Percentiles rank a stretch among this genome's conserved stretches.
Conservation (phyloP, 441 rosid genomes). For the Pelargonium myrrhifolium region DNA sequence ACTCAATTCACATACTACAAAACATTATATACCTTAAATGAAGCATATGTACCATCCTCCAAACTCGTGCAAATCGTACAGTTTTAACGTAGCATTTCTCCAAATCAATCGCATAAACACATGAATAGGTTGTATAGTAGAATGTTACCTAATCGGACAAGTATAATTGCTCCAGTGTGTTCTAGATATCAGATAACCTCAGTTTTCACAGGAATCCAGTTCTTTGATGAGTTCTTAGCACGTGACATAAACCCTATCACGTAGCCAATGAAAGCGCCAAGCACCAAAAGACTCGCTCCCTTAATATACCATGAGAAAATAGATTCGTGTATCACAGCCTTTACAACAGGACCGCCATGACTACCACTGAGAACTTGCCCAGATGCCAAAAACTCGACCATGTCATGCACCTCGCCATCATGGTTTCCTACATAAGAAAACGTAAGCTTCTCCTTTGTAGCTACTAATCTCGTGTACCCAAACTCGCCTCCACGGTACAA, state of each 20-base stretch:
- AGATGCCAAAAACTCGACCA: slow-evolving; percentile 64
- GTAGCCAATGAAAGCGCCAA: slow-evolving; percentile 59
- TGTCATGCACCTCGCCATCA: slow-evolving; percentile 58
- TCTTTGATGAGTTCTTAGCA: slow-evolving; percentile 32
- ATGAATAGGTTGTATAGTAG: no score
- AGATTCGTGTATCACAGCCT: slow-evolving; percentile 19
- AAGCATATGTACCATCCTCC: no score
- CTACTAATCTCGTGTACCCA: slow-evolving; percentile 73
- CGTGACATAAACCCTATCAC: slow-evolving; percentile 52
- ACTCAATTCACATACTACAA: background rate
- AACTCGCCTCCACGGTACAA: slow-evolving; percentile 84
- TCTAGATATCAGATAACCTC: slow-evolving; percentile 38
- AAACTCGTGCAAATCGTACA: no score
- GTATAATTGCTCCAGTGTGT: background rate
- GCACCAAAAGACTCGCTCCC: slow-evolving; percentile 58
- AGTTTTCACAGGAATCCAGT: slow-evolving; percentile 53
- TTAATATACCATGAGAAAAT: slow-evolving; percentile 39
- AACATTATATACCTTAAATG: no score
- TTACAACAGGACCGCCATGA: slow-evolving; percentile 6
- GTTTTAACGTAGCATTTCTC: no score
- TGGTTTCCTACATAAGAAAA: slow-evolving; percentile 75
- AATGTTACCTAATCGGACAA: no score
- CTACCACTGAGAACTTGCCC: slow-evolving; percentile 51
- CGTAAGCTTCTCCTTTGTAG: slow-evolving; percentile 64
- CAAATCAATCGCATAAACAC: no score